These are phyloP conservation scores for Rhizopogon roseolus DNA, from an alignment of 768 basidiomycete species.

Conservation along the genomic window DNA sequence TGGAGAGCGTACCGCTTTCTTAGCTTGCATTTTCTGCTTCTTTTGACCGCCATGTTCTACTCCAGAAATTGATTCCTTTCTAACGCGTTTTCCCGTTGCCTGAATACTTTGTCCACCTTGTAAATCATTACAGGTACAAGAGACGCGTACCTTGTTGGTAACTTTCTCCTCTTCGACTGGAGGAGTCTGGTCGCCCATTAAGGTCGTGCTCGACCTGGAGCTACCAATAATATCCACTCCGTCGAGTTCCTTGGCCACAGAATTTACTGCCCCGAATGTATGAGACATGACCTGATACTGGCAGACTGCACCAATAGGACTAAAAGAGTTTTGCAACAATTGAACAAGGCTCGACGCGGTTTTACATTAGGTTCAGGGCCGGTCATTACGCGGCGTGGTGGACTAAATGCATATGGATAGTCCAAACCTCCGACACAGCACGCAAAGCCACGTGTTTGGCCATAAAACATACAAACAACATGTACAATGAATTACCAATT, in stretches of 20 bases:
- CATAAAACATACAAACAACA: too few species aligned
- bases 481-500: too few species aligned
- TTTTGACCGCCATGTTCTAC: conserved; percentile 12
- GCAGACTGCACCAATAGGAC: background rate
- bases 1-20: conserved; percentile 33
- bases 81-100: conserved; percentile 13
- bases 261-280: background rate
- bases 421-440: too few species aligned
- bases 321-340: background rate
- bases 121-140: background rate
- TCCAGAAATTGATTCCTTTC: conserved; percentile 3
- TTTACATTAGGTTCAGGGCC: background rate
- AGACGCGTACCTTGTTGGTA: conserved; percentile 11
- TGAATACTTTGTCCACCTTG: background rate
- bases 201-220: conserved; percentile 22
- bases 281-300: background rate
- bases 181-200: conserved; percentile 24
- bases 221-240: conserved; percentile 24
- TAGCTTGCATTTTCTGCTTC: conserved; percentile 29
- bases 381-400: background rate
- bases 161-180: conserved; percentile 2
- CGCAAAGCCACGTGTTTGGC: too few species aligned
- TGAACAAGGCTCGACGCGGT: background rate
- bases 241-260: conserved; percentile 8
- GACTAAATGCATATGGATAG: too few species aligned